phyloP scores from a whole-genome alignment of 495 filamentous ascomycete genomes.

The Friedmanniomyces simplex region DNA sequence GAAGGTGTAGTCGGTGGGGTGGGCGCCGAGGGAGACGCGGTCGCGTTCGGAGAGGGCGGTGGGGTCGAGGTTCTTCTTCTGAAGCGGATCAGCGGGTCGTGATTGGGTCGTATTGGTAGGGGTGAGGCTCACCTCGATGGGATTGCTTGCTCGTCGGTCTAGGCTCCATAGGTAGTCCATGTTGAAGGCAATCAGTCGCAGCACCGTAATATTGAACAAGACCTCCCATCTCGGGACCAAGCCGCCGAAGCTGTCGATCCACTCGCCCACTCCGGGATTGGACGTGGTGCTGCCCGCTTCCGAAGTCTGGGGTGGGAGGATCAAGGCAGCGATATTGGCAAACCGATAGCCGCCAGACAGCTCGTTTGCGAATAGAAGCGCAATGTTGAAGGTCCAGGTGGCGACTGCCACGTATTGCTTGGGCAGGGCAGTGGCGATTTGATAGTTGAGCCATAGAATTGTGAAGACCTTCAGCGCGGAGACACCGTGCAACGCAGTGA shows the following conservation, averaged over 20 bases:
- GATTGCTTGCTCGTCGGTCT: conserved; percentile 50
- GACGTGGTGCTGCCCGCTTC: conserved; percentile 28
- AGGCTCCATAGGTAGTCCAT: conserved; percentile 93
- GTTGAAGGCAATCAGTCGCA: conserved; percentile 92
- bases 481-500: conserved; percentile 71
- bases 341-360: conserved; percentile 67
- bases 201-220: conserved; percentile 90
- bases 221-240: conserved; percentile 85
- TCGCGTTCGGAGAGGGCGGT: conserved; percentile 77
- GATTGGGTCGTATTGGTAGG: conserved; percentile 2
- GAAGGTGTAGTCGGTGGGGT: conserved; percentile 60
- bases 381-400: conserved; percentile 95
- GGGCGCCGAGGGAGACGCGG: conserved; percentile 64
- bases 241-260: conserved; percentile 67
- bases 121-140: conserved; percentile 60
- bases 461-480: conserved; percentile 70
- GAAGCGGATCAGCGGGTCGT: conserved; percentile 50
- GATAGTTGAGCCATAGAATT: conserved; percentile 75
- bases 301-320: conserved; percentile 35
- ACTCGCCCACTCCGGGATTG: conserved; percentile 46
- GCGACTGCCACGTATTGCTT: conserved; percentile 53
- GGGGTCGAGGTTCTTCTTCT: conserved; percentile 97
- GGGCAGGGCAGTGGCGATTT: conserved; percentile 59
- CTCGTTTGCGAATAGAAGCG: conserved; percentile 82
- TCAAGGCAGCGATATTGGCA: conserved; percentile 44